Conservation (phyloP, 129 eudicot species). For the Flaveria trinervia region DNA sequence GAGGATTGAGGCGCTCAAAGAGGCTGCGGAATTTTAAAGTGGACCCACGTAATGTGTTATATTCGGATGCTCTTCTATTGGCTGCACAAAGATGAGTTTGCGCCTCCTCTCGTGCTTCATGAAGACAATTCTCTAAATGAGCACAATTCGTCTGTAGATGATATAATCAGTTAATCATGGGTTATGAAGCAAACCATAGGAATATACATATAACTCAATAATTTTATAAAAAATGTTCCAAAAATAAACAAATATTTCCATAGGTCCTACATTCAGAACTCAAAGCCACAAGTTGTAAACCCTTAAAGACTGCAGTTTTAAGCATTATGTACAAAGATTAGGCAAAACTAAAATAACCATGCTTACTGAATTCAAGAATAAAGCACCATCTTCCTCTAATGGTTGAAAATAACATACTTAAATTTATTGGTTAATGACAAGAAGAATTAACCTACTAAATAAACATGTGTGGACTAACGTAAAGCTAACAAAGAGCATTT, state of each 20-base stretch:
- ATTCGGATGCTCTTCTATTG: constrained; percentile 76
- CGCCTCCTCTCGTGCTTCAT: constrained; percentile 92
- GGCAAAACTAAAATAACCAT: too few relatives aligned
- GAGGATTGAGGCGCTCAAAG: constrained; percentile 71
- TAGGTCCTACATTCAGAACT: too few relatives aligned
- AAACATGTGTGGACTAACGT: background rate
- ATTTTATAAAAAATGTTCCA: too few relatives aligned
- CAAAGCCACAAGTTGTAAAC: too few relatives aligned
- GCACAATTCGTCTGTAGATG: constrained; percentile 80
- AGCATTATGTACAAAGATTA: too few relatives aligned
- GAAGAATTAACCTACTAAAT: background rate
- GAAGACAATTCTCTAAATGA: constrained; percentile 80
- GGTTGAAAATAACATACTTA: background rate
- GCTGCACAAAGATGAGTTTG: constrained; percentile 91
- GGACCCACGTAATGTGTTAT: constrained; percentile 67
- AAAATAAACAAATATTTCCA: too few relatives aligned
- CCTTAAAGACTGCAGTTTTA: too few relatives aligned
- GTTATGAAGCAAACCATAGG: too few relatives aligned
- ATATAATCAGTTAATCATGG: background rate
- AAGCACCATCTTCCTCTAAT: background rate
- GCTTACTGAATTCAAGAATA: background rate
- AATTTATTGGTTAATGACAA: background rate
- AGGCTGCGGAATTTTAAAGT: constrained; percentile 73
- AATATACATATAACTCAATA: too few relatives aligned
- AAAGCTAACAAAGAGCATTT: background rate